Conservation (phyloP, 345 rosid species). For the Eucalyptus viminalis region DNA sequence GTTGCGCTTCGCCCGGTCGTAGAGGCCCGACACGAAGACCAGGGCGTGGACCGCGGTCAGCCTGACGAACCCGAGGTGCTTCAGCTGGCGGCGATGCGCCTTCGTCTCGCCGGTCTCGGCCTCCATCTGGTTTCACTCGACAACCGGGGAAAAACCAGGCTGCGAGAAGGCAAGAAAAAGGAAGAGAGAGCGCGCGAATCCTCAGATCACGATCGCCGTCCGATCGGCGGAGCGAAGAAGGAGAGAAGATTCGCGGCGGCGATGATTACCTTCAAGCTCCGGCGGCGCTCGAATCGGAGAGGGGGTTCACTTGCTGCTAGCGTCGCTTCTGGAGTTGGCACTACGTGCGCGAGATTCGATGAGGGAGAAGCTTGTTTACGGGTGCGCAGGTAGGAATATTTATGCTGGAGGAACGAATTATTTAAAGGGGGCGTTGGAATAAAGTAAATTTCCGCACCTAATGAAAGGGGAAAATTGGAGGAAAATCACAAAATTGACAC, state of each 20-base stretch:
- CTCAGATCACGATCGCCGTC: neutral
- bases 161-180: neutral
- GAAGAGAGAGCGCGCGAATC: neutral
- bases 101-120: slow-evolving; percentile 16
- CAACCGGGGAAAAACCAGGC: neutral
- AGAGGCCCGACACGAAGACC: slow-evolving; percentile 37
- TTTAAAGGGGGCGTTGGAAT: neutral
- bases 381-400: neutral
- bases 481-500: neutral
- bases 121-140: slow-evolving; percentile 20
- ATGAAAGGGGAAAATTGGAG: neutral
- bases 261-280: neutral
- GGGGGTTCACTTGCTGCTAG: neutral
- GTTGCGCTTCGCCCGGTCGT: slow-evolving; percentile 63
- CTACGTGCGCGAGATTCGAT: neutral
- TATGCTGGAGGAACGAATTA: neutral
- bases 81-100: slow-evolving; percentile 13
- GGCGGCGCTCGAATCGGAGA: neutral
- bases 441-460: neutral
- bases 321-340: neutral
- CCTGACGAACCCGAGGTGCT: slow-evolving; percentile 61
- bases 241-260: neutral
- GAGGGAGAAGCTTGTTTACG: neutral
- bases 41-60: slow-evolving; percentile 44
- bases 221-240: neutral